These are phyloP conservation scores for Xylaria sp. DNA, from an alignment of 2,329 filamentous ascomycete genomes.

Conservation along the genomic window DNA sequence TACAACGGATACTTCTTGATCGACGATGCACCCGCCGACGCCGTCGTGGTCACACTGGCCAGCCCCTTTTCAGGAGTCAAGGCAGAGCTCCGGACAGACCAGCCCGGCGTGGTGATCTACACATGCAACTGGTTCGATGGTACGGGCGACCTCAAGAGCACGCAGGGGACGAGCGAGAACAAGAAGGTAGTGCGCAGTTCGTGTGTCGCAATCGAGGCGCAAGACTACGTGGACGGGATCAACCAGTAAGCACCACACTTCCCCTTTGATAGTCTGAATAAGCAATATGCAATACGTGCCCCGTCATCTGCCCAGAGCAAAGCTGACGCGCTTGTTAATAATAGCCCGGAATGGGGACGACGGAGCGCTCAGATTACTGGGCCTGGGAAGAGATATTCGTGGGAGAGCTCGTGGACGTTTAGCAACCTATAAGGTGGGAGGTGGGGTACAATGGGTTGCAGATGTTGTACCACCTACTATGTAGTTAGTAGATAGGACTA, in stretches of 20 bases:
- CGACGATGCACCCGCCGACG: slow-evolving; percentile 53
- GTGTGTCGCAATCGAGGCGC: slow-evolving; percentile 79
- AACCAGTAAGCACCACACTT: slow-evolving; percentile 63
- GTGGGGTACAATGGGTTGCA: neutral
- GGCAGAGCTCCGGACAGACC: slow-evolving; percentile 75
- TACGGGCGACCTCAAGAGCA: slow-evolving; percentile 64
- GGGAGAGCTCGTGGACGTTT: slow-evolving; percentile 59
- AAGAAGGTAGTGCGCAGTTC: slow-evolving; percentile 67
- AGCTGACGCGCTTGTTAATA: slow-evolving; percentile 36
- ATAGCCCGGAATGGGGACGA: slow-evolving; percentile 58
- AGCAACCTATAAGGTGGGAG: slow-evolving; percentile 40
- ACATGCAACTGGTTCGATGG: slow-evolving; percentile 68
- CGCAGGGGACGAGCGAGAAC: slow-evolving; percentile 62
- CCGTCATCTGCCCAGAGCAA: slow-evolving; percentile 7
- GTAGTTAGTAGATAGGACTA: neutral
- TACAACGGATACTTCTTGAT: slow-evolving; percentile 72
- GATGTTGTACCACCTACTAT: too few species aligned
- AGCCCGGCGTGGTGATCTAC: slow-evolving; percentile 77
- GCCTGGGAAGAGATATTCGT: slow-evolving; percentile 54
- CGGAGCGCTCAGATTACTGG: slow-evolving; percentile 53
- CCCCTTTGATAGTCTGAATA: neutral
- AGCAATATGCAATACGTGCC: slow-evolving; percentile 7
- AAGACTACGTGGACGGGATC: slow-evolving; percentile 81
- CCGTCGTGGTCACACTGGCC: slow-evolving; percentile 64
- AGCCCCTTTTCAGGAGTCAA: slow-evolving; percentile 74